phyloP scores from a whole-genome alignment of 192 early-diverging fungal species.

The Haplosporangium gracile region DNA sequence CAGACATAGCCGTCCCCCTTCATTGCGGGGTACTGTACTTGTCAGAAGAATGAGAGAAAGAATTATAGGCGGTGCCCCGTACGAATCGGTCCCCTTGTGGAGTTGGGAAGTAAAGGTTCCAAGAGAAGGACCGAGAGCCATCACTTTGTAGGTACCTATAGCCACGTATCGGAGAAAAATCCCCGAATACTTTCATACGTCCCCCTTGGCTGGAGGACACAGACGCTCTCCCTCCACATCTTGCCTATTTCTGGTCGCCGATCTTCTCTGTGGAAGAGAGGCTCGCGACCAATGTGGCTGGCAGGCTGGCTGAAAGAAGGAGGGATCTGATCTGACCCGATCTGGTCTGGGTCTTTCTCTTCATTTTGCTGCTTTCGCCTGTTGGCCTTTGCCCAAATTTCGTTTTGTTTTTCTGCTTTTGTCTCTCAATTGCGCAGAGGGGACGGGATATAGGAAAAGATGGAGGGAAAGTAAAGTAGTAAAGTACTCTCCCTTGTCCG shows the following conservation, averaged over 20 bases:
- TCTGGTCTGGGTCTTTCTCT: not conserved
- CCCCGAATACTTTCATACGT: not conserved
- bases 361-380: not conserved
- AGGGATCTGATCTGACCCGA: not conserved
- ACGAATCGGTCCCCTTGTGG: too few relatives aligned
- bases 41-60: too few relatives aligned
- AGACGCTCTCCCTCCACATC: not conserved
- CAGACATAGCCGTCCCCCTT: too few relatives aligned
- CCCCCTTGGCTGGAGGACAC: not conserved
- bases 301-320: not conserved
- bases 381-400: not conserved
- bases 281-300: not conserved
- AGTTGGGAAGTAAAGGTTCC: not conserved
- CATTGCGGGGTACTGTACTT: too few relatives aligned
- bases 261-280: not conserved
- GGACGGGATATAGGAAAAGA: not conserved
- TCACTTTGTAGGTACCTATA: not conserved
- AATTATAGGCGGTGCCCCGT: too few relatives aligned
- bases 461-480: not conserved
- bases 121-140: not conserved
- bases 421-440: constrained; percentile 1
- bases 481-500: not conserved
- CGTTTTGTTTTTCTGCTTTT: not conserved
- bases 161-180: constrained; percentile 3
- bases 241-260: not conserved